Base-by-base conservation (phyloP, 352 stramenopile species). In the Pythium rishiriense region DNA sequence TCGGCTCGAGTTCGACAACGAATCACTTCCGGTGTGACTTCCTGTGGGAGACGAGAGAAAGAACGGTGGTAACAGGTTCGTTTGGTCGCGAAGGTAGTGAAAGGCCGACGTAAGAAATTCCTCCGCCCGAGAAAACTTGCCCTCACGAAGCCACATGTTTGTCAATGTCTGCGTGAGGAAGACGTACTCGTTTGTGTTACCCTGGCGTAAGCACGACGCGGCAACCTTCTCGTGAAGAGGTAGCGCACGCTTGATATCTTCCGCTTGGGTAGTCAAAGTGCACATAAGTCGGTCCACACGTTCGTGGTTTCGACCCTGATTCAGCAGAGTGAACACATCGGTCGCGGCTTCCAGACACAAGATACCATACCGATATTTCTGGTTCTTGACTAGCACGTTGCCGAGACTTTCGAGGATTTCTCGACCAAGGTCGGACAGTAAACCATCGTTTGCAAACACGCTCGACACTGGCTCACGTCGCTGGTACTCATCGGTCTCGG, bases 321-420 rank as follows among this genome's bases (percentile, higher is more conserved):
- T 86, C 35, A 94, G 57, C 21, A 92, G 86, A 12, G 60, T 73
- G 58, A 82, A 94, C 1, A 96, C 49, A 10, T 58, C 55, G 2
- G 74, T 62, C 1, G 87, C 87, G n/a, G 84, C 81, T 66, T 96
- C 87, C 1, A 94, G 66, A 43, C 83, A 90, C 55, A 91, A 39
- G 35, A 96, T 90, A 3, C 85, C 85, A 46, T 90, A 94, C 17
- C 83, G 85, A 52, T 96, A 96, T 58, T 96, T 96, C 37, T 89
- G 83, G 55, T 91, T 94, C 67, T 91, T 87, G 51, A 91, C 86
- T 54, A 96, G 72, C 28, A 93, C 75, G 51, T 91, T 91, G 8
- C 87, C 85, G 4, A 93, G 64, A 57, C 66, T 78, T 53, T 96
- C 87, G 0, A 96, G 65, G 5, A 76, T 67, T 45, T 94, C 84